Evolutionary conservation across 345 rosid genomes (phyloP), one percentile per base, ranked within the genome.

Genomic region (Populus euphratica): DNA sequence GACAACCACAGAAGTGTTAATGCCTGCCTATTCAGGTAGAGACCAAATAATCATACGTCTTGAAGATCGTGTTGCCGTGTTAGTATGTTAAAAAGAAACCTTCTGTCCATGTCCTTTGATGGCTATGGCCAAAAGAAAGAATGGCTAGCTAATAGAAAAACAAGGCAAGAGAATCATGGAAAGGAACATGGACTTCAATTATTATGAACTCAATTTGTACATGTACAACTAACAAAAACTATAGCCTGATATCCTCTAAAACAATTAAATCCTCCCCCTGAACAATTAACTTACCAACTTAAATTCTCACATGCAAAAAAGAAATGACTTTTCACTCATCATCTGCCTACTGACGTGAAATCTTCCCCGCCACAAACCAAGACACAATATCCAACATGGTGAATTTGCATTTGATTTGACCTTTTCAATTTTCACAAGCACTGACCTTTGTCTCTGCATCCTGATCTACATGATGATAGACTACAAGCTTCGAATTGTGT

Each of bases 401-500:
- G 61, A 18, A 78, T 47, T 49, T 47, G 71, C 52, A 78, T 36
- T 49, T 63, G 44, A 38, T 13, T 23, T 29, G 35, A 27, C 39
- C n/a, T 54, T 33, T 31, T 41, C 49, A 4, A n/a, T 23, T 41
- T 5, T 38, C 29, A 33, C 59, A 25, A 18, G 54, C 76, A 73
- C 13, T 10, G 27, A 31, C 67, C 31, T 33, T 38, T 64, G 64
- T 20, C 36, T 5, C 64, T 41, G 11, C 69, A 50, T 69, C 47
- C 1, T 43, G 73, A 9, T n/a, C 44, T 69, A 17, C 56, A 21
- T 6, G 44, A 2, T 10, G 21, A 47, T 17, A 68, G 0, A 25
- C 80, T 83, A 89, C 72, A 88, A 78, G 79, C 91, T 82, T 76
- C 92, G 70, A 68, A 92, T 88, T 2, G 89, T 92, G 87, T 95